phyloP scores from a whole-genome alignment of 2,329 filamentous ascomycete species.

The Stagonosporopsis tanaceti region DNA sequence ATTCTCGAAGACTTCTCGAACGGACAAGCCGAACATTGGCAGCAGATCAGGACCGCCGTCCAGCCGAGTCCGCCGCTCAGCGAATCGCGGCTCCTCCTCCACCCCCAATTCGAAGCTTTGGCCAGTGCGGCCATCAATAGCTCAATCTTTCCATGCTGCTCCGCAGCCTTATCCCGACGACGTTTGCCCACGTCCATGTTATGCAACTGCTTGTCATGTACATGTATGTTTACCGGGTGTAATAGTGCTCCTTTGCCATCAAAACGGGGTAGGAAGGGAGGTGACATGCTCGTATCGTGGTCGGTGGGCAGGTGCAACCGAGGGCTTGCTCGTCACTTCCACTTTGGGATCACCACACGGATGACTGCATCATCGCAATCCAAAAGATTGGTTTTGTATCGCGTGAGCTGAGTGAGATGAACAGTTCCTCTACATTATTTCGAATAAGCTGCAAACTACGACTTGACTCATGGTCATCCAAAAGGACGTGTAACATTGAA shows the following conservation, averaged over 20 bases:
- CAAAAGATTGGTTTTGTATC: neutral
- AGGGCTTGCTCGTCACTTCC: constrained; percentile 17
- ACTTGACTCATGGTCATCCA: neutral
- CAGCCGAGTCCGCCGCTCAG: constrained; percentile 7
- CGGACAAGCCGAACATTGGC: constrained; percentile 25
- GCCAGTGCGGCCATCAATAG: constrained; percentile 12
- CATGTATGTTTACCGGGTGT: neutral
- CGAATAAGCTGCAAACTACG: neutral
- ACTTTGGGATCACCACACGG: constrained; percentile 4
- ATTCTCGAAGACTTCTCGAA: constrained; percentile 28
- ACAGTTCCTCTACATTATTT: neutral
- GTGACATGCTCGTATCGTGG: neutral
- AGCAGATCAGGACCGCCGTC: constrained; percentile 16
- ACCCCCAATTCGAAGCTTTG: constrained; percentile 7
- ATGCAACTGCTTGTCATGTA: neutral
- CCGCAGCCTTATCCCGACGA: constrained; percentile 10
- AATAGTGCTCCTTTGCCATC: neutral
- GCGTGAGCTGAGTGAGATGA: constrained; percentile 4
- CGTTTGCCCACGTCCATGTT: neutral
- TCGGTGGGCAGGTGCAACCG: constrained; percentile 14
- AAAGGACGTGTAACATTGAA: neutral
- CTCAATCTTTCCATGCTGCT: constrained; percentile 1
- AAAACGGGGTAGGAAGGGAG: constrained; percentile 1
- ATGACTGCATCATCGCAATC: constrained; percentile 8
- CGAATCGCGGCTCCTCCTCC: constrained; percentile 17